Base-by-base conservation (phyloP, 805 yeast genomes). In the Candida andamanensis region DNA sequence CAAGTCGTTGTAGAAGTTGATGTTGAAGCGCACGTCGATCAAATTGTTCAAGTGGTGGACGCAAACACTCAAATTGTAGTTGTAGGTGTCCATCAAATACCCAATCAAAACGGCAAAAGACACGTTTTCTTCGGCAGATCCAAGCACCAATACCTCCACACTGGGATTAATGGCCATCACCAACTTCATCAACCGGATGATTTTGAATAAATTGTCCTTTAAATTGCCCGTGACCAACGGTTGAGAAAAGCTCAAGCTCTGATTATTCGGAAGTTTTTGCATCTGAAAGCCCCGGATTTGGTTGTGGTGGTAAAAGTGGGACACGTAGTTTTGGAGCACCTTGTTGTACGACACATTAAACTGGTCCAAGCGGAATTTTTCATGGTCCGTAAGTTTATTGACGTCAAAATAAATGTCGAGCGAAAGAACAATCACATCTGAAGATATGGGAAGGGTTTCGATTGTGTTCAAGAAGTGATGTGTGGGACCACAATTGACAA, bases 21-120 rank as follows among this genome's bases (percentile, higher is more conserved):
- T 31, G 39, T 58, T 60, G 22, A 61, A 44, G 7, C 45, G 47
- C 18, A 38, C 14, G 7, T 32, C 23, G 9, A 38, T 27, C 13
- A 37, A 32, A 7, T 49, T 32, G 16, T 41, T 41, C 21, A 64
- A 33, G 23, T 49, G 38, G 30, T 47, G 43, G 34, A 52, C 49
- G 29, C 64, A 47, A 7, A 58, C 49, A 17, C 44, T 48, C 19
- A 60, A 46, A 37, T 64, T 57, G 36, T 52, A 60, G 35, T 51
- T 50, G 40, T 64, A 64, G 32, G 41, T 45, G 42, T 64, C 71
- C 69, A 64, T 64, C 39, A 63, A 48, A 33, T 57, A 60, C 26
- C 64, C 56, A 15, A 60, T 50, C 5, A 56, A 40, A 30, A 64
- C 44, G 9, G 60, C 57, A 3, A 60, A 60, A 17, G 66, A 51